phyloP scores from a whole-genome alignment of 176 grass and related monocot species.

The Raddia guianensis region DNA sequence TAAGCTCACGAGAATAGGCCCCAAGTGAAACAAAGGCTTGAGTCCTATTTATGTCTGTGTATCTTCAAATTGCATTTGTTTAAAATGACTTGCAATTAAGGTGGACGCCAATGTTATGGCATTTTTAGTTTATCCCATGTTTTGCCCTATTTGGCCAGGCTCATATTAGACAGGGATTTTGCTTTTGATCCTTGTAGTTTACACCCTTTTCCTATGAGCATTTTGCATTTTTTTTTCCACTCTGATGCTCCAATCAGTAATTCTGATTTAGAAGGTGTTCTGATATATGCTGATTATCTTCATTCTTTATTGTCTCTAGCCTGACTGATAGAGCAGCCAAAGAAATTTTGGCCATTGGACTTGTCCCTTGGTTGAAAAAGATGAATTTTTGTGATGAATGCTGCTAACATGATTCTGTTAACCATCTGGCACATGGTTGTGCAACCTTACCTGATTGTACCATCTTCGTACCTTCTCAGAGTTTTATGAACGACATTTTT shows the following conservation, averaged over 20 bases:
- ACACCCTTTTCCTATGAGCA: neutral
- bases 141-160: neutral
- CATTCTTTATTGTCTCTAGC: neutral
- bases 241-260: neutral
- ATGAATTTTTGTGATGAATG: neutral
- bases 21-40: neutral
- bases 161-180: neutral
- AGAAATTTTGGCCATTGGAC: neutral
- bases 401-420: constrained; percentile 6
- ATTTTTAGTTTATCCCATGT: constrained; percentile 13
- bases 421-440: neutral
- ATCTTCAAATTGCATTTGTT: constrained; percentile 1
- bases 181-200: neutral
- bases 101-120: neutral
- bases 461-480: constrained; percentile 2
- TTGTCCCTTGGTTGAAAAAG: neutral
- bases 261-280: neutral
- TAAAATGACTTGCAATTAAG: neutral
- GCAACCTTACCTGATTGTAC: neutral
- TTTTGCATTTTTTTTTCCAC: neutral
- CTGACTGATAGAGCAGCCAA: constrained; percentile 7
- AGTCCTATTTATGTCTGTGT: neutral
- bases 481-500: neutral
- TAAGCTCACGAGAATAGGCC: no score
- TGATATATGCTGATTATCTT: neutral